Conservation (phyloP, 2,329 filamentous ascomycete genomes). For the Fusarium oxysporum region DNA sequence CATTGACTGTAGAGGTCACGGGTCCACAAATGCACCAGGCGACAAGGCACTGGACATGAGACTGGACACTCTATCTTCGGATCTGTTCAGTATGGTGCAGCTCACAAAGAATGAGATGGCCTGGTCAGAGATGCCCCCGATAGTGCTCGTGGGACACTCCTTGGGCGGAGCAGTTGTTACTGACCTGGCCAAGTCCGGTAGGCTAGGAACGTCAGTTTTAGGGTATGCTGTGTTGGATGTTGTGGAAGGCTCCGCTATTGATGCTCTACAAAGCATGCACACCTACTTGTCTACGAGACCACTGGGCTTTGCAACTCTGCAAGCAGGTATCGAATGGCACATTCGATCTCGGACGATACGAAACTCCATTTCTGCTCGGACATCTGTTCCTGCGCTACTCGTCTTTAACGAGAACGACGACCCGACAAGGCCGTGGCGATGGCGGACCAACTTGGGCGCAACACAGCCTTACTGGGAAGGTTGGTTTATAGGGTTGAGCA, state of each 20-base stretch:
- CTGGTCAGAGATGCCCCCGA: slow-evolving; percentile 79
- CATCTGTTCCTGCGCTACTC: slow-evolving; percentile 86
- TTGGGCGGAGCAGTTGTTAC: slow-evolving; percentile 93
- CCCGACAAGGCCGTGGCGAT: slow-evolving; percentile 72
- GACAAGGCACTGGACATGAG: slow-evolving; percentile 70
- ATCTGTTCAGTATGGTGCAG: slow-evolving; percentile 77
- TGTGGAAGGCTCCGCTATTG: slow-evolving; percentile 95
- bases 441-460: slow-evolving; percentile 84
- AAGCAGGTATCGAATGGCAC: slow-evolving; percentile 93
- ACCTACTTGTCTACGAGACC: slow-evolving; percentile 88
- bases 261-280: slow-evolving; percentile 94
- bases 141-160: slow-evolving; percentile 90
- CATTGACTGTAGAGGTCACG: slow-evolving; percentile 88
- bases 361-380: slow-evolving; percentile 83
- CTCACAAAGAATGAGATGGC: slow-evolving; percentile 75
- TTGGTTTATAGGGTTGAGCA: slow-evolving; percentile 90
- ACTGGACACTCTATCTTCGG: slow-evolving; percentile 77
- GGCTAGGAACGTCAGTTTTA: slow-evolving; percentile 75
- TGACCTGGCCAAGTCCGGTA: slow-evolving; percentile 76
- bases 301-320: slow-evolving; percentile 78
- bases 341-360: slow-evolving; percentile 87
- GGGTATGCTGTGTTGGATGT: slow-evolving; percentile 94
- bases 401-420: slow-evolving; percentile 57
- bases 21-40: slow-evolving; percentile 69
- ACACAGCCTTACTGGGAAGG: slow-evolving; percentile 94